phyloP scores from a whole-genome alignment of 139 green algal genomes.

The Chlamydomonas sphaeroides region DNA sequence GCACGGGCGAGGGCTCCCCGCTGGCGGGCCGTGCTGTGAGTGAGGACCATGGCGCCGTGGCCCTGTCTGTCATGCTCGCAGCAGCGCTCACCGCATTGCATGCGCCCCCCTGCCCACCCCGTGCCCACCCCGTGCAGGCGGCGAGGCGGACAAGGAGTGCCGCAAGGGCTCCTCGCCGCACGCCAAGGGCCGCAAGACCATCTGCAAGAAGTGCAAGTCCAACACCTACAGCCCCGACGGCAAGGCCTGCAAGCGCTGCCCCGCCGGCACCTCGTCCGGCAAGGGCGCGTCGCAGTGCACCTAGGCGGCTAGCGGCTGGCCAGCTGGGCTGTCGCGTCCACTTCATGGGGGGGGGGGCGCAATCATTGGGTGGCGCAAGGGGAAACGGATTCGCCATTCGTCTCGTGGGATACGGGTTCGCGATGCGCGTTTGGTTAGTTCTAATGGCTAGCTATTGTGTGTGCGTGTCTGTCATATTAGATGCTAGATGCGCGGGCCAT shows the following conservation, averaged over 20 bases:
- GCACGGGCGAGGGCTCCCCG: no score
- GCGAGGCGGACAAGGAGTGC: neutral
- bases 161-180: neutral
- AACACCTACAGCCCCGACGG: conserved; percentile 22
- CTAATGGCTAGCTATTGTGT: neutral
- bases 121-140: neutral
- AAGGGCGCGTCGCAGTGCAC: neutral
- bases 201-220: neutral
- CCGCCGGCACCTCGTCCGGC: neutral
- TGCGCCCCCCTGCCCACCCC: neutral
- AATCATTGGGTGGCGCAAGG: neutral
- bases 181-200: neutral
- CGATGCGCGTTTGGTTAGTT: neutral
- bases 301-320: neutral
- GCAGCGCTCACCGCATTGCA: neutral
- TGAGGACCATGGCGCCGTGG: no score
- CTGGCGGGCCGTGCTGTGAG: no score
- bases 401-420: neutral
- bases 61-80: no score
- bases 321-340: neutral
- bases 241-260: conserved; percentile 4
- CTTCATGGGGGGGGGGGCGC: no score
- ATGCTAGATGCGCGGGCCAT: no score
- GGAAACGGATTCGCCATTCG: neutral
- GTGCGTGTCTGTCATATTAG: no score